These are phyloP conservation scores for Raffaelea arxii DNA, from an alignment of 2,329 filamentous ascomycete genomes.

Conservation along the genomic window DNA sequence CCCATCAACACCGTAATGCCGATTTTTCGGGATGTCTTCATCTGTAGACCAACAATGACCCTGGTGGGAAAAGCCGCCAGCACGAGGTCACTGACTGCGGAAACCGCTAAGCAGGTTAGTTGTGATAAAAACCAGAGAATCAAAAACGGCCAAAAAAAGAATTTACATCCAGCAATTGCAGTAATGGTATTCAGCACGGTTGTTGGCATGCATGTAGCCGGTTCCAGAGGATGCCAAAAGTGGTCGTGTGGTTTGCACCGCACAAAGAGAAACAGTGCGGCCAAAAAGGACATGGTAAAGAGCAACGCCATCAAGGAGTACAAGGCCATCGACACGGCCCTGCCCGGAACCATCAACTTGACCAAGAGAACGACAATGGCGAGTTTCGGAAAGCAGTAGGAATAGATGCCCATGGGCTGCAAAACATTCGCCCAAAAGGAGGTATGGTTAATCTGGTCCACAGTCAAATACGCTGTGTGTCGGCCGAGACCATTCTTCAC, in stretches of 20 bases:
- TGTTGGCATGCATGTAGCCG: background rate
- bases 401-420: slow-evolving; percentile 1
- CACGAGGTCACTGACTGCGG: background rate
- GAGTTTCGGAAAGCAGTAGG: slow-evolving; percentile 2
- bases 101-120: background rate
- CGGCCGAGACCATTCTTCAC: slow-evolving; percentile 1
- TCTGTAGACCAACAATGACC: background rate
- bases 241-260: background rate
- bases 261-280: slow-evolving; percentile 1
- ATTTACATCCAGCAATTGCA: background rate
- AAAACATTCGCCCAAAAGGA: background rate
- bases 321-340: background rate
- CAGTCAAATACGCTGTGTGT: background rate
- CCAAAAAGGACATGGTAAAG: background rate
- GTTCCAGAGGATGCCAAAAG: background rate
- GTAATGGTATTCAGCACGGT: background rate
- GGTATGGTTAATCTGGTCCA: background rate
- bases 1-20: background rate
- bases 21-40: background rate
- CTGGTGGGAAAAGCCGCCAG: background rate
- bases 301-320: background rate
- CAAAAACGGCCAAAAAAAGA: background rate
- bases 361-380: background rate
- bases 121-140: background rate
- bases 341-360: background rate